Base-by-base conservation (phyloP, 2,329 filamentous ascomycete genomes). In the Talaromyces sp. region DNA sequence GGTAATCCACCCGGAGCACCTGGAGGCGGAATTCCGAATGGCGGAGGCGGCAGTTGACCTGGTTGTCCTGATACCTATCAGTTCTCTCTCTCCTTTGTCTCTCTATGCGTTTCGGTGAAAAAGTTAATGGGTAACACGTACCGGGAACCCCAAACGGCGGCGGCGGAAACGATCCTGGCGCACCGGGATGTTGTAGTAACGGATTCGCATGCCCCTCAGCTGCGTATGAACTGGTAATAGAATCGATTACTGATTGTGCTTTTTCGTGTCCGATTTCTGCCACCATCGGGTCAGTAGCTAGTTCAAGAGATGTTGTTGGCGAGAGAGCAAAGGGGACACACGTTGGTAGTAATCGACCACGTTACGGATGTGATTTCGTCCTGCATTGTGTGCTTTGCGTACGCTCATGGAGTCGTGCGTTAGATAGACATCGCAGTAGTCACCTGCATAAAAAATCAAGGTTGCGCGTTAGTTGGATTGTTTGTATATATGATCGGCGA, bases 351-450 rank as follows among this genome's bases (percentile, higher is more conserved):
- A 99, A 77, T 97, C 93, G 73, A 97, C 90, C 35, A 99, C 95
- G 79, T 99, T 99, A 75, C 95, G 91, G 68, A 99, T 83, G 77
- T 99, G 95, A 82, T 99, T 99, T 73, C 94, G 89, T 68, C 95
- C 95, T 77, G 88, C 90, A 84, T 99, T 99, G 81, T 99, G 95
- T 59, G 95, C 95, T 83, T 98, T 98, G 73, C 95, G 93, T 81
- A 99, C 95, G 81, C 93, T 97, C 94, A 98, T 98, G 54, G 93
- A 97, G 85, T 99, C 95, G 86, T 99, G 95, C 71, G 95, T 99
- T 73, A 99, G 90, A 86, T 99, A 99, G 80, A 99, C 95, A 90
- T 99, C 95, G 87, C 95, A 99, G 82, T 99, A 99, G 80, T 99
- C 95, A 85, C 93, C 80, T 85, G 45, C 58, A n/a, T 33, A 15